Conservation (phyloP, 768 basidiomycete genomes). For the Phlegmacium glaucopus region DNA sequence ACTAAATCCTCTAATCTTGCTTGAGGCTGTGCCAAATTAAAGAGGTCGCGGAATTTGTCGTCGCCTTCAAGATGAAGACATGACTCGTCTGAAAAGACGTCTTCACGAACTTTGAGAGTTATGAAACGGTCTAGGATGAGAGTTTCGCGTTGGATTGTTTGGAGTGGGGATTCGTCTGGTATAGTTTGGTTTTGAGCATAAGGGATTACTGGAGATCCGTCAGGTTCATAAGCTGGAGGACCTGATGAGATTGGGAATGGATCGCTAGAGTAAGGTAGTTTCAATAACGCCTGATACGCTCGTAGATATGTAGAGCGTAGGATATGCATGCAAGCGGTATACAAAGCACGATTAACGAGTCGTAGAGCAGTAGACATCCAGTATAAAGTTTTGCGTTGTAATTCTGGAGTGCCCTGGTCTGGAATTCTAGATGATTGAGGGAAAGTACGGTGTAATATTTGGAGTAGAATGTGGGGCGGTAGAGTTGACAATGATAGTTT, state of each 20-base stretch:
- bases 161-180: slow-evolving; percentile 23
- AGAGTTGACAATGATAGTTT: slow-evolving; percentile 8
- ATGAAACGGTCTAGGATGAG: slow-evolving; percentile 75
- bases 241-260: slow-evolving; percentile 55
- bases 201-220: slow-evolving; percentile 7
- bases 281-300: slow-evolving; percentile 58
- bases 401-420: slow-evolving; percentile 40
- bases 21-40: slow-evolving; percentile 73
- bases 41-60: slow-evolving; percentile 76
- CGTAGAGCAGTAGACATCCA: slow-evolving; percentile 67
- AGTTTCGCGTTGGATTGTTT: slow-evolving; percentile 68
- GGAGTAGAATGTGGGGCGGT: slow-evolving; percentile 53
- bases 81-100: slow-evolving; percentile 71
- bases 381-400: slow-evolving; percentile 64
- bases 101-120: slow-evolving; percentile 74
- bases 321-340: slow-evolving; percentile 81
- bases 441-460: slow-evolving; percentile 66
- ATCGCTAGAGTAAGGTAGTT: slow-evolving; percentile 70
- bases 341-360: slow-evolving; percentile 62
- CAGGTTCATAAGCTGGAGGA: slow-evolving; percentile 16
- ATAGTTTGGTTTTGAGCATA: neutral
- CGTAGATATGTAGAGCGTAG: slow-evolving; percentile 73
- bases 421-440: slow-evolving; percentile 33
- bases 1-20: slow-evolving; percentile 77
- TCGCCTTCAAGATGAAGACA: slow-evolving; percentile 73